These are phyloP conservation scores for Ophiostoma perfectum DNA, from an alignment of 2,329 filamentous ascomycete species.

Conservation along the genomic window DNA sequence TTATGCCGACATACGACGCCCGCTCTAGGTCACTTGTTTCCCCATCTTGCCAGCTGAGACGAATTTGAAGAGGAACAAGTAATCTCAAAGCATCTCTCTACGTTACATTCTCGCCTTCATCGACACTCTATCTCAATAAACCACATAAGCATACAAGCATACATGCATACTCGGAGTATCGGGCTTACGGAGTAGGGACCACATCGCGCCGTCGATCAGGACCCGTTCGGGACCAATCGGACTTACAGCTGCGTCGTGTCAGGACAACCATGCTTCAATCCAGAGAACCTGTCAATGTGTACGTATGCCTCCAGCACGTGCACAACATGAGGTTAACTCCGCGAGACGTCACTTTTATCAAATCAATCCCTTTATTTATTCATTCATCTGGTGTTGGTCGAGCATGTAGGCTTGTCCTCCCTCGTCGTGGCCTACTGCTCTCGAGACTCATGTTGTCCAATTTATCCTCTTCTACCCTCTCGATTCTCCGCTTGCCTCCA, in stretches of 20 bases:
- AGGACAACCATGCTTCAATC: neutral
- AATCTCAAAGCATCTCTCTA: neutral
- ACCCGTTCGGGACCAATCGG: neutral
- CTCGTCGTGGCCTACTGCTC: neutral
- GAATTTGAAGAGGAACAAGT: neutral
- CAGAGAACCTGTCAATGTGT: neutral
- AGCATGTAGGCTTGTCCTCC: neutral
- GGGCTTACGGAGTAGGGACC: neutral
- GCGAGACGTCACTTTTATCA: neutral
- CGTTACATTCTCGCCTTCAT: neutral
- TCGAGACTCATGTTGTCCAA: neutral
- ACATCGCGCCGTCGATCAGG: slow-evolving; percentile 5
- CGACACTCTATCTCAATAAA: slow-evolving; percentile 1
- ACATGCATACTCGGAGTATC: neutral
- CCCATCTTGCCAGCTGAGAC: neutral
- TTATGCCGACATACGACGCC: neutral
- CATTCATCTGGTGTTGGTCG: neutral
- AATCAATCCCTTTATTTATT: neutral
- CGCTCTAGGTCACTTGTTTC: neutral
- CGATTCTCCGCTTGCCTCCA: neutral
- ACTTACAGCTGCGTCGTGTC: neutral
- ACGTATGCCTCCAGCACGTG: slow-evolving; percentile 1
- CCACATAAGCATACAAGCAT: slow-evolving; percentile 4
- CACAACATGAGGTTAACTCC: neutral
- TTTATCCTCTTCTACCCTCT: neutral